Base-by-base conservation (phyloP, 257 asterid genomes). In the Jasminum sambac region DNA sequence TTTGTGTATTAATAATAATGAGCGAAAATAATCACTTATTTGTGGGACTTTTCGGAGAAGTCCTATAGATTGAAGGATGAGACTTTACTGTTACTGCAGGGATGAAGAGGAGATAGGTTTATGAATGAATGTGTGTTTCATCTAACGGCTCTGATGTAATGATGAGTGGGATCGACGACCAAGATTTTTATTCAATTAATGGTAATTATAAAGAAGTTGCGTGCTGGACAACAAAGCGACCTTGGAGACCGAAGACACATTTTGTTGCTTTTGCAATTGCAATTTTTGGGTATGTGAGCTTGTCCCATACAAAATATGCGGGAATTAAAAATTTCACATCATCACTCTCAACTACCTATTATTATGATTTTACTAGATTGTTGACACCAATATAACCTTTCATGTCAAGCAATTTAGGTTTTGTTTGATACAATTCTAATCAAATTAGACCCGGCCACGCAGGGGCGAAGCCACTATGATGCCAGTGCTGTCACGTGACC, bases 81-180 rank as follows among this genome's bases (percentile, higher is more conserved):
- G 77, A 64, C 72, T 74, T 71, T 14, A 67, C 52, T 44, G 57
- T 72, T 75, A 78, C 77, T 72, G 75, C 81, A 75, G 75, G 63
- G 84, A 42, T 61, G 81, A 76, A 57, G 80, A 63, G 66, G 60
- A 72, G 73, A 74, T 78, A 81, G 79, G 79, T 81, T 75, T 81
- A 69, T 74, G 75, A 65, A 39, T 62, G 37, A 11, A 64, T 48
- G 58, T n/a, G 23, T n/a, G 7, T 48, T 48, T 48, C 23, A 48
- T 48, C 57, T 6, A 6, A 48, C 48, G 36, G 71, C 60, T 5
- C 11, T 41, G 36, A 39, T 63, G 19, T 30, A 17, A 19, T 11
- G 74, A 73, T 76, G 50, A 63, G 36, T 17, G 16, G 48, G 62
- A 70, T 64, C 14, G 70, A 82, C 84, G 87, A 79, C 59, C 62